Evolutionary conservation across 2,329 filamentous ascomycete species (phyloP), one percentile per base, ranked within the genome.

Genomic region (Cercospora sesami): DNA sequence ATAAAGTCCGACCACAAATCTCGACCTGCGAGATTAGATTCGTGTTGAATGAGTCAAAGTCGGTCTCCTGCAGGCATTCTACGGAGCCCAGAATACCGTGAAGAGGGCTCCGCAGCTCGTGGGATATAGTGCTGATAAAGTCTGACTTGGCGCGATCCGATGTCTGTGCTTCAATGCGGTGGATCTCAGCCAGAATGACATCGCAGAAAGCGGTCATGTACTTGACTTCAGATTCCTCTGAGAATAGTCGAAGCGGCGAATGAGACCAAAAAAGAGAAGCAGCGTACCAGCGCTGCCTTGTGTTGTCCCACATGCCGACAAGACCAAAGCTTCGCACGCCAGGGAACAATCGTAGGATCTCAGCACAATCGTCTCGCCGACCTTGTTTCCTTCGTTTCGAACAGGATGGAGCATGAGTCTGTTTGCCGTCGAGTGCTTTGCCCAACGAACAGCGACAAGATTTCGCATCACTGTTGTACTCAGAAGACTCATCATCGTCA

Each of bases 231-330:
- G 77, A 77, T n/a, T 79, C 76, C 51, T 77, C 77, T 5, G 79
- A 78, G 45, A 83, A 78, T n/a, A 82, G 77, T 4, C 79, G 78
- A 6, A 81, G 76, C 6, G 80, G 74, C 8, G 79, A 83, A 57
- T 83, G 83, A 31, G 83, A 84, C 63, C 82, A 83, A 5, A 82
- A 78, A 23, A 83, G 68, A n/a, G 71, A 71, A 4, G 74, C 76
- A 7, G 73, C 73, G 64, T 72, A 77, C 76, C 76, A 78, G 6
- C 75, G 69, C 23, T 75, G 73, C 31, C 74, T 67, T 12, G 80
- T 80, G 16, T 81, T 80, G 71, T 86, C 85, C 83, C 83, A 86
- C 12, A 86, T 74, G 0, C 84, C 84, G 3, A 85, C 77, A 48
- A 86, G 82, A 5, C 85, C 78, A 4, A 86, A 76, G 66, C 84